phyloP scores from a whole-genome alignment of 305 asterid genomes.

The Ruellia speciosa region DNA sequence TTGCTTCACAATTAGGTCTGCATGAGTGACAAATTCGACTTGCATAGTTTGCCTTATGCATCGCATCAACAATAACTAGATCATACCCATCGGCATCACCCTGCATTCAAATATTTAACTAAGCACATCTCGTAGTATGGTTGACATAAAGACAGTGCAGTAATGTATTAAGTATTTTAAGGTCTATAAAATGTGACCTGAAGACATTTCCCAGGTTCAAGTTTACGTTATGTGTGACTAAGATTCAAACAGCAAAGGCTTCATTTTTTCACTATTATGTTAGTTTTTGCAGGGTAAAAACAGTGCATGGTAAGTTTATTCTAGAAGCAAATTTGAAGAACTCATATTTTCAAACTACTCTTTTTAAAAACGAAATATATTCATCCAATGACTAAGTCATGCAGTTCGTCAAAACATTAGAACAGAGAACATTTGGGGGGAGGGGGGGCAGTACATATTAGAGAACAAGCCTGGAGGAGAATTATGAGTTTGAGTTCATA shows the following conservation, averaged over 20 bases:
- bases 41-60: constrained; percentile 99
- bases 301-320: too few species aligned
- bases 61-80: constrained; percentile 95
- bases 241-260: background rate
- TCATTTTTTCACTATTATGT: background rate
- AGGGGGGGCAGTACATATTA: too few species aligned
- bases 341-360: too few species aligned
- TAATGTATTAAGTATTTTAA: background rate
- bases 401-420: too few species aligned
- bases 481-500: too few species aligned
- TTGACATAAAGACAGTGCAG: background rate
- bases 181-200: background rate
- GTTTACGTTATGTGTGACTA: background rate
- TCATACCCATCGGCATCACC: constrained; percentile 99
- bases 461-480: too few species aligned
- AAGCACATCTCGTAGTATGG: background rate
- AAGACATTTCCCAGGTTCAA: background rate
- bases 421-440: too few species aligned
- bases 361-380: too few species aligned
- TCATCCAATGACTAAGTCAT: too few species aligned
- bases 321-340: too few species aligned
- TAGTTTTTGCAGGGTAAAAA: too few species aligned
- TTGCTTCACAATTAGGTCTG: constrained; percentile 97
- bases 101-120: constrained; percentile 38
- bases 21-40: constrained; percentile 99